phyloP scores from a whole-genome alignment of 2,329 filamentous ascomycete species.

The Verticillium alfalfae region DNA sequence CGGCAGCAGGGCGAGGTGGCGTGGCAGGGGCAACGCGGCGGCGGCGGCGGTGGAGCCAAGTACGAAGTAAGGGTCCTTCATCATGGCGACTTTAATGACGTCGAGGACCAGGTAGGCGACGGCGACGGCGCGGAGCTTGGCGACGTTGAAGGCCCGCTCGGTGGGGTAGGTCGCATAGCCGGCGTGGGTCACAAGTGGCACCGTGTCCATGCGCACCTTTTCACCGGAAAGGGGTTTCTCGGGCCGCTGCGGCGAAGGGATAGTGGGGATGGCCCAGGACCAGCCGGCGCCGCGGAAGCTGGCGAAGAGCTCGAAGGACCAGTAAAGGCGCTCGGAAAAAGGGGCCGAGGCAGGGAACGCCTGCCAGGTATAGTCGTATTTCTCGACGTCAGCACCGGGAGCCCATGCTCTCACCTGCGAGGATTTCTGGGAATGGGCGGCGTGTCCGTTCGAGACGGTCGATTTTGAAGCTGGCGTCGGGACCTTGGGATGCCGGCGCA shows the following conservation, averaged over 20 bases:
- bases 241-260: constrained; percentile 39
- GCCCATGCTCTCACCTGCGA: not conserved
- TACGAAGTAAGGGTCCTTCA: constrained; percentile 74
- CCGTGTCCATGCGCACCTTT: constrained; percentile 31
- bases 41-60: constrained; percentile 30
- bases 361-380: constrained; percentile 54
- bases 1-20: constrained; percentile 35
- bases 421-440: not conserved
- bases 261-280: constrained; percentile 47
- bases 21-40: constrained; percentile 34
- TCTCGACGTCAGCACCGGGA: constrained; percentile 14
- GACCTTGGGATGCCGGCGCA: constrained; percentile 23
- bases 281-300: constrained; percentile 54
- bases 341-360: constrained; percentile 45
- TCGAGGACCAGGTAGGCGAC: constrained; percentile 65
- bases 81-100: constrained; percentile 60
- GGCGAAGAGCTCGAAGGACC: constrained; percentile 49
- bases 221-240: constrained; percentile 30
- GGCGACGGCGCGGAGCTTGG: constrained; percentile 39
- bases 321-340: constrained; percentile 44
- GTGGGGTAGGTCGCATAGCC: constrained; percentile 41
- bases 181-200: constrained; percentile 33
- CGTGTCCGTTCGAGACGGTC: not conserved
- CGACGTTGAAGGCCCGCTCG: constrained; percentile 36
- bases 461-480: not conserved